Conservation (phyloP, 768 basidiomycete species). For the Mrakia blollopis region DNA sequence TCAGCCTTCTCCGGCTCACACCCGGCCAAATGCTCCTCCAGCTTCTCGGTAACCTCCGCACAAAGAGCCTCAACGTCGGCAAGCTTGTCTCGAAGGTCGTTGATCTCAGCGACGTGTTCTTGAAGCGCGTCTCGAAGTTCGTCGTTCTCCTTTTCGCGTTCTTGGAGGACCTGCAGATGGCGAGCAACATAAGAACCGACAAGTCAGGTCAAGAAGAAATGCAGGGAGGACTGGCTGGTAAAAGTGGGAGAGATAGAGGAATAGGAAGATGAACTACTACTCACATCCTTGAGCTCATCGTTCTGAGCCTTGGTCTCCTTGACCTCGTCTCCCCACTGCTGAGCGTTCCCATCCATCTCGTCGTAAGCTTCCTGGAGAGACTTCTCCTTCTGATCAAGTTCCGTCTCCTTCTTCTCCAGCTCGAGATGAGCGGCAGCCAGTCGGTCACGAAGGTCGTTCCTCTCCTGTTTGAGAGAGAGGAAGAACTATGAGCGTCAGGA, state of each 20-base stretch:
- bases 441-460: conserved; percentile 41
- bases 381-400: conserved; percentile 53
- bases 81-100: conserved; percentile 29
- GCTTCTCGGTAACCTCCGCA: conserved; percentile 21
- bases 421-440: conserved; percentile 58
- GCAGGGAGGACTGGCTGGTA: neutral
- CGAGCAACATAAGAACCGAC: too few relatives aligned
- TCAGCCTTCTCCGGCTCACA: conserved; percentile 71
- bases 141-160: conserved; percentile 72
- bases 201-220: neutral
- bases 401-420: conserved; percentile 66
- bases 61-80: conserved; percentile 29
- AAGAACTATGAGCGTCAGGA: too few relatives aligned
- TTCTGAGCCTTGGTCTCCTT: conserved; percentile 71
- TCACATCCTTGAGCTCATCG: conserved; percentile 56
- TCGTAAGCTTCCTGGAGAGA: conserved; percentile 36
- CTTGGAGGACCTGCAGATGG: conserved; percentile 46
- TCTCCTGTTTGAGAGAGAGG: conserved; percentile 29
- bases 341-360: conserved; percentile 22
- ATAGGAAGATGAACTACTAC: conserved; percentile 25
- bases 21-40: conserved; percentile 46
- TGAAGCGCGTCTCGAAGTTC: conserved; percentile 66
- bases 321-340: conserved; percentile 80
- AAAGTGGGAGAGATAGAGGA: neutral
- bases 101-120: conserved; percentile 56